Conservation (phyloP, 768 basidiomycete species). For the Rhodotorula babjevae region DNA sequence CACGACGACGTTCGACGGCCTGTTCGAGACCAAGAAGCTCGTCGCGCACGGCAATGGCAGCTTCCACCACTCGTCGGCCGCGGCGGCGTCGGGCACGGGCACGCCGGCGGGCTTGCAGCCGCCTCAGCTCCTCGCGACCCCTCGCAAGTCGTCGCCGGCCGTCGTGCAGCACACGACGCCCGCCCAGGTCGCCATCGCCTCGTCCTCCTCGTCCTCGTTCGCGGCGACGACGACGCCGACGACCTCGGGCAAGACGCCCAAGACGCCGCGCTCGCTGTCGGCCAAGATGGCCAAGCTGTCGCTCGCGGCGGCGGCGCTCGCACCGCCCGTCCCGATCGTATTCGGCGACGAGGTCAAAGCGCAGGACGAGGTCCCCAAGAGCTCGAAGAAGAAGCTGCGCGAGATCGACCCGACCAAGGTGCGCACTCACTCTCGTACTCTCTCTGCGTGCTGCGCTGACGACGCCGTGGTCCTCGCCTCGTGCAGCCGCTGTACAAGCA, state of each 20-base stretch:
- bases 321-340: background rate
- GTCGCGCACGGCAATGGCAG: background rate
- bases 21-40: conserved; percentile 30
- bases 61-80: no score
- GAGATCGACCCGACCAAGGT: conserved; percentile 32
- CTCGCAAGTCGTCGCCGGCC: background rate
- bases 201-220: no score
- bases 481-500: conserved; percentile 32
- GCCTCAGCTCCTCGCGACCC: background rate
- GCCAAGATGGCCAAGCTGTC: background rate
- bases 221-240: background rate
- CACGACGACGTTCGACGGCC: conserved; percentile 10
- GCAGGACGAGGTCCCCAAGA: background rate
- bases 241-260: background rate
- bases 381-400: background rate
- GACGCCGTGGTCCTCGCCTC: no score
- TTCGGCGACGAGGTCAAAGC: background rate
- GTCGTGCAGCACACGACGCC: background rate
- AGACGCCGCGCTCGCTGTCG: background rate
- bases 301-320: background rate
- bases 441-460: background rate
- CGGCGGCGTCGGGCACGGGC: background rate
- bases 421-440: background rate
- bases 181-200: no score
- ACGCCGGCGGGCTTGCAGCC: background rate